Evolutionary conservation across 345 rosid species (phyloP), one percentile per base, ranked within the genome.

Genomic region (Excoecaria agallocha): DNA sequence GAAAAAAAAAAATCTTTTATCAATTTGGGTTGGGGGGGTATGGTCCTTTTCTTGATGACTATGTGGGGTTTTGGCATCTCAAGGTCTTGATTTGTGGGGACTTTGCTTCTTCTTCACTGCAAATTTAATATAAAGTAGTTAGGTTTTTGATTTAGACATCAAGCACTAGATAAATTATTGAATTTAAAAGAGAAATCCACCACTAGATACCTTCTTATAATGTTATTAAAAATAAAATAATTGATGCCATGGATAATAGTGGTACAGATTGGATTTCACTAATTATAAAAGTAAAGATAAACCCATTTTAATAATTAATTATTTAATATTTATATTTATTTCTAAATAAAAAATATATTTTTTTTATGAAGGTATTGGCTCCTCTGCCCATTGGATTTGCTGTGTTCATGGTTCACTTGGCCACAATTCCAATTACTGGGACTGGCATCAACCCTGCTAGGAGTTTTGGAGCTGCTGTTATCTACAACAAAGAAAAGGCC

Each of bases 401-500:
- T 22, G 98, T 93, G 81, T 93, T 93, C 84, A 91, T 91, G 97
- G 98, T 93, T 74, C 98, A 93, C 59, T 80, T 93, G 65, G 97
- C 97, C 41, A 93, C 98, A 3, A 93, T 93, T 64, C 98, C 98
- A 8, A 79, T 93, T 73, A 91, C 97, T 35, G 98, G 98, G 46
- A 93, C 98, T 19, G 97, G 98, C 55, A 93, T 93, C 79, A 93
- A 93, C 85, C 98, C 98, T 16, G 98, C 98, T 9, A 91, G 98
- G 83, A 93, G 98, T 70, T 90, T 93, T 8, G 98, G 98, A 61
- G 98, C 98, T 66, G 98, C 98, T 45, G 97, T 93, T 19, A 91
- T 93, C 76, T 89, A 69, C 84, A 88, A 89, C 87, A 4, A 83
- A 60, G 85, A 86, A 15, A 91, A 93, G 80, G 91, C 96, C 54